Percentiles rank a stretch among this genome's conserved stretches.
phyloP scores from a whole-genome alignment of 2,329 filamentous ascomycete genomes.

The Scedosporium minutisporum region DNA sequence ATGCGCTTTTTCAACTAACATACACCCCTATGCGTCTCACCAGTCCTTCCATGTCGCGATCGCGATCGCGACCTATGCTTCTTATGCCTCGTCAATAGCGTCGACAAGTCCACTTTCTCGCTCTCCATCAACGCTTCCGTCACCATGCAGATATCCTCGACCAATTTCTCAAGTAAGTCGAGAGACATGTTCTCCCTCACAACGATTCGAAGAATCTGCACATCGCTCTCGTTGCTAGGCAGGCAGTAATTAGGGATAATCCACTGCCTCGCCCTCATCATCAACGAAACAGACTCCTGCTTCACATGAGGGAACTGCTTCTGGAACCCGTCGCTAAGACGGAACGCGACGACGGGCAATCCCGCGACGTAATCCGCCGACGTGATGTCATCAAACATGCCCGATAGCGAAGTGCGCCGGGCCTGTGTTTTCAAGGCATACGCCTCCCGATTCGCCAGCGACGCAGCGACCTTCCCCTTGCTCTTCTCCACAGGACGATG shows the following conservation, averaged over 20 bases:
- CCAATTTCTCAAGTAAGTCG: constrained; percentile 54
- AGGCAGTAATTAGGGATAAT: constrained; percentile 64
- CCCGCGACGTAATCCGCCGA: constrained; percentile 54
- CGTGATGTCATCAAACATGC: constrained; percentile 28
- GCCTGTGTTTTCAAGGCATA: constrained; percentile 7
- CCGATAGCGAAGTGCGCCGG: constrained; percentile 15
- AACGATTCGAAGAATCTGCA: constrained; percentile 58
- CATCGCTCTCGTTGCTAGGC: constrained; percentile 50
- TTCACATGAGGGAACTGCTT: constrained; percentile 51
- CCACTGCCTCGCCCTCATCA: constrained; percentile 58
- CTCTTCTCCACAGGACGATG: constrained; percentile 43
- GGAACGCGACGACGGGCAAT: constrained; percentile 59
- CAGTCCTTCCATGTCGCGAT: neutral
- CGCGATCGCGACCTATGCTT: neutral
- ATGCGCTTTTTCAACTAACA: neutral
- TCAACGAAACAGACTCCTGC: constrained; percentile 52
- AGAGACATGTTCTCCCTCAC: constrained; percentile 58
- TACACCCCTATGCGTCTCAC: constrained; percentile 5
- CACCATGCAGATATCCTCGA: constrained; percentile 49
- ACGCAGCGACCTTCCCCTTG: constrained; percentile 7
- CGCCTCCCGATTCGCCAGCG: constrained; percentile 16
- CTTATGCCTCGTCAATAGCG: neutral
- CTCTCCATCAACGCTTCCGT: constrained; percentile 47
- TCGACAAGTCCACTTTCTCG: neutral
- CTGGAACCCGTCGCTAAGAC: constrained; percentile 51